phyloP scores from a whole-genome alignment of 768 basidiomycete species.

The Dioszegia crocea region DNA sequence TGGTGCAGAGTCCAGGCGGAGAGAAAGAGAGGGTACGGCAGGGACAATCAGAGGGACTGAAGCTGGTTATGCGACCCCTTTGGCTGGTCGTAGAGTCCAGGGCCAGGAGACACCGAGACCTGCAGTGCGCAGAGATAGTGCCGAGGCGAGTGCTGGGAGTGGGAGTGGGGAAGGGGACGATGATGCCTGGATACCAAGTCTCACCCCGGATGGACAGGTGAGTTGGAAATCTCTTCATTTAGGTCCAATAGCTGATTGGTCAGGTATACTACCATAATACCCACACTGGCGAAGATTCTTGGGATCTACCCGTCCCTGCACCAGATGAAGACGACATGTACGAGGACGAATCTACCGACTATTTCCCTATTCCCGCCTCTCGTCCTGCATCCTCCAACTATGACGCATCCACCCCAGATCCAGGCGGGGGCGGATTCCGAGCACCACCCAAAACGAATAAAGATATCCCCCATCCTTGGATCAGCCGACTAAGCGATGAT shows the following conservation, averaged over 20 bases:
- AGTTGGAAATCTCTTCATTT: slow-evolving; percentile 2
- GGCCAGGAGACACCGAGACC: slow-evolving; percentile 1
- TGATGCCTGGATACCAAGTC: slow-evolving; percentile 84
- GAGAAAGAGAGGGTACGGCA: slow-evolving; percentile 28
- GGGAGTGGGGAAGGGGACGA: slow-evolving; percentile 8
- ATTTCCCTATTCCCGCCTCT: slow-evolving; percentile 10
- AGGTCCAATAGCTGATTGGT: not conserved
- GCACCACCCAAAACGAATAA: slow-evolving; percentile 16
- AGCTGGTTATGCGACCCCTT: not conserved
- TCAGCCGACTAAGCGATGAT: slow-evolving; percentile 72
- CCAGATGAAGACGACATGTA: slow-evolving; percentile 24
- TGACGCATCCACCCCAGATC: slow-evolving; percentile 51
- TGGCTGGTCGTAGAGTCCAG: not conserved
- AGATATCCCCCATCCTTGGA: slow-evolving; percentile 62
- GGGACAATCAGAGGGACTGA: slow-evolving; percentile 13
- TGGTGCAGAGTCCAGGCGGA: not conserved
- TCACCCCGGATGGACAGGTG: slow-evolving; percentile 78
- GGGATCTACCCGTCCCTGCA: slow-evolving; percentile 63
- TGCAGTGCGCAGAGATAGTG: not conserved
- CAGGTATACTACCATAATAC: slow-evolving; percentile 96
- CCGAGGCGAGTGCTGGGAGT: not conserved
- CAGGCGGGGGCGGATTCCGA: slow-evolving; percentile 21
- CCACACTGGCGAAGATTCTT: slow-evolving; percentile 56
- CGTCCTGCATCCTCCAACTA: slow-evolving; percentile 8
- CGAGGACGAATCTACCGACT: slow-evolving; percentile 18